Percentiles rank a stretch among this genome's conserved stretches.
Conservation (phyloP, 345 rosid genomes). For the Eucalyptus camaldulensis region DNA sequence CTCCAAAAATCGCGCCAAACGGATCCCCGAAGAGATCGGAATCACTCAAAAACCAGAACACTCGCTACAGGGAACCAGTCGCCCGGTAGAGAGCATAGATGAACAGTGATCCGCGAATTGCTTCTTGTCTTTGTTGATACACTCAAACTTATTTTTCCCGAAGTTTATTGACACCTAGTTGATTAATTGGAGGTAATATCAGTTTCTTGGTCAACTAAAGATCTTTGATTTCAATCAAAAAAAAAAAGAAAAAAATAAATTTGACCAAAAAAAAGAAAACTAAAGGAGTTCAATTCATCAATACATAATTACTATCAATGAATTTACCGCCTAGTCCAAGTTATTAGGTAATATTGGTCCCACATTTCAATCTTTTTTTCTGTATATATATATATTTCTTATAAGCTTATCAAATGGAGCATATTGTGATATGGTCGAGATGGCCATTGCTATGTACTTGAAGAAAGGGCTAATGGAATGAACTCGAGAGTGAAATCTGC, state of each 20-base stretch:
- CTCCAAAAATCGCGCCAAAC: too few species aligned
- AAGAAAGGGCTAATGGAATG: not conserved
- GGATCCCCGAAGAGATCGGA: too few species aligned
- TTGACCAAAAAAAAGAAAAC: too few species aligned
- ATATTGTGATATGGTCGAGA: not conserved
- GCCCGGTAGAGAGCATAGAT: not conserved
- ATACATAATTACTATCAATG: not conserved
- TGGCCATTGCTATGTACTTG: not conserved
- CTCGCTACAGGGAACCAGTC: too few species aligned
- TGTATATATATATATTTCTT: not conserved
- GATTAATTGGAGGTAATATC: not conserved
- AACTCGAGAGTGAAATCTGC: not conserved
- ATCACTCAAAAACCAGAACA: too few species aligned
- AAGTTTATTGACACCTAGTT: not conserved
- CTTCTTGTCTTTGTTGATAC: not conserved
- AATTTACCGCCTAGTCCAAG: not conserved
- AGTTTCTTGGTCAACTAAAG: not conserved
- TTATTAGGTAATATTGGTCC: not conserved
- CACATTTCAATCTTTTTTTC: not conserved
- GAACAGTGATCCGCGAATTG: too few species aligned
- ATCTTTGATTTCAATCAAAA: not conserved
- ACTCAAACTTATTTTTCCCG: not conserved
- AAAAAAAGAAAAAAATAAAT: too few species aligned
- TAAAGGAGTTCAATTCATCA: not conserved
- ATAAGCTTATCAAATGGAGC: not conserved